Evolutionary conservation across 2,329 filamentous ascomycete genomes (phyloP).

Genomic region (Botrytis hyacinthi): DNA sequence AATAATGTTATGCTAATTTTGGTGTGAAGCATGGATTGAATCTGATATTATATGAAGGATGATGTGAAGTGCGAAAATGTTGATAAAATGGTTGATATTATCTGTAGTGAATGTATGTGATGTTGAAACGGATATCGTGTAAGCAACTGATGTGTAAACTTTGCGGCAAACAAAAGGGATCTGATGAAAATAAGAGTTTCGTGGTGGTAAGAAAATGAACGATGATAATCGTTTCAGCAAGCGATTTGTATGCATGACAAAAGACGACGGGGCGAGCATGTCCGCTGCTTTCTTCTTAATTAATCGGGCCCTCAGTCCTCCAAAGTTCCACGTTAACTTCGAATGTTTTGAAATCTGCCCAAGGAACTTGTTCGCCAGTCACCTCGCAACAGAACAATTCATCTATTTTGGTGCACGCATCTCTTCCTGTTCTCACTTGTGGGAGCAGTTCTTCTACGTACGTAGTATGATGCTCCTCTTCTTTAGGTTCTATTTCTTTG

Average conservation of each 20-base stretch:
- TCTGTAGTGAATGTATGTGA: not conserved
- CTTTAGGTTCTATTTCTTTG: slow-evolving; percentile 20
- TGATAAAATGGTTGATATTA: not conserved
- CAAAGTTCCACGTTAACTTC: not conserved
- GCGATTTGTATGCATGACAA: not conserved
- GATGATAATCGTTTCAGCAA: not conserved
- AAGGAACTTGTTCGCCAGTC: not conserved
- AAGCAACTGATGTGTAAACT: not conserved
- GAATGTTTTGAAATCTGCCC: not conserved
- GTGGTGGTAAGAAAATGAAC: not conserved
- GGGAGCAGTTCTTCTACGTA: not conserved
- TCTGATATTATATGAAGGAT: not conserved
- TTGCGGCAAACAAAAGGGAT: not conserved
- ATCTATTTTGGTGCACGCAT: not conserved
- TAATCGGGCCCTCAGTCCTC: not conserved
- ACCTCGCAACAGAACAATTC: not conserved
- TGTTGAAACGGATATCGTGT: not conserved
- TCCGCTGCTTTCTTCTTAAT: not conserved
- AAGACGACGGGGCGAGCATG: not conserved
- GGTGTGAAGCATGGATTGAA: not conserved
- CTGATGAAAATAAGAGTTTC: not conserved
- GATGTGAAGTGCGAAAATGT: not conserved
- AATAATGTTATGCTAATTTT: not conserved
- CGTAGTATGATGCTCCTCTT: not conserved
- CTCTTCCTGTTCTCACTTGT: not conserved